phyloP scores from a whole-genome alignment of 371 early-diverging fungal species.

The Cladochytrium tenue region DNA sequence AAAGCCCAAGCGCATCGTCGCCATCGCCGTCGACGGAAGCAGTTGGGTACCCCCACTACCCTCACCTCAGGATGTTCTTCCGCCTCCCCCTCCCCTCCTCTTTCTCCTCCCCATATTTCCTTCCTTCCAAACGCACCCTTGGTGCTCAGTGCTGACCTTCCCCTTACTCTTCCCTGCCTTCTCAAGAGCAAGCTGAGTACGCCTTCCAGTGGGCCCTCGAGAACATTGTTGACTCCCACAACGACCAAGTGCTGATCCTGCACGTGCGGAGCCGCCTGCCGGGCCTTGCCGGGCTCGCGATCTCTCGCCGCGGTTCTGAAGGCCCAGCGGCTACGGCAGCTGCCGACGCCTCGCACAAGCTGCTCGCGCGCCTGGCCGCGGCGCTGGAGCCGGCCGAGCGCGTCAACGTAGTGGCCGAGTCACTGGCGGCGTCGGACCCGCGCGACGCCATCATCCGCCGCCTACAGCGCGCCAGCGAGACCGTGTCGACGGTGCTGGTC shows the following conservation, averaged over 20 bases:
- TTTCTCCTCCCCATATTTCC: neutral
- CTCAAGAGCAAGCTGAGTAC: neutral
- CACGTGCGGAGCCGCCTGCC: neutral
- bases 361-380: too few species aligned
- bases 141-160: neutral
- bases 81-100: neutral
- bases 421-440: too few species aligned
- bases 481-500: slow-evolving; percentile 12
- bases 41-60: neutral
- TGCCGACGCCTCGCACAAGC: slow-evolving; percentile 3
- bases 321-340: too few species aligned
- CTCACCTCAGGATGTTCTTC: neutral
- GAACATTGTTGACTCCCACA: neutral
- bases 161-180: neutral
- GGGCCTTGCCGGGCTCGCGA: neutral
- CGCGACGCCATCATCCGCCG: too few species aligned
- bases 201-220: neutral
- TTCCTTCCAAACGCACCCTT: neutral
- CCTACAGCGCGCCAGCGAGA: too few species aligned
- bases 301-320: too few species aligned
- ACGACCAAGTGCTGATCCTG: neutral
- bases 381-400: too few species aligned
- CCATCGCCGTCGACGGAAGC: neutral
- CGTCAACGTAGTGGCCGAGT: too few species aligned
- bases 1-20: neutral